phyloP scores from a whole-genome alignment of 2,329 filamentous ascomycete genomes.

The Blumeria graminis region DNA sequence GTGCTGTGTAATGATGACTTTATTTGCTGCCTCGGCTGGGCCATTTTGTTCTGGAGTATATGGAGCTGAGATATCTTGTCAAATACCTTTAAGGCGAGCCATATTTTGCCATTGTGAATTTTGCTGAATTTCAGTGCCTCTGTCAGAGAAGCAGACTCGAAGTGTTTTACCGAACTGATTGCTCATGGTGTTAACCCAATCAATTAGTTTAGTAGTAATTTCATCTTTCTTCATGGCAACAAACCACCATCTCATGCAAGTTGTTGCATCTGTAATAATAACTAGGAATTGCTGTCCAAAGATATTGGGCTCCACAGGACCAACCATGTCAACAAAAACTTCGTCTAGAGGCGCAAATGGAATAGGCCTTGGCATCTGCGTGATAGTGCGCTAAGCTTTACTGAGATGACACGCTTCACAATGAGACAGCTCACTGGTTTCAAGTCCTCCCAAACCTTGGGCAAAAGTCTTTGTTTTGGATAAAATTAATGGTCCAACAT shows the following conservation, averaged over 20 bases:
- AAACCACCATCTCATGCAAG: neutral
- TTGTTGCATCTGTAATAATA: constrained; percentile 1
- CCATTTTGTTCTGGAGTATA: neutral
- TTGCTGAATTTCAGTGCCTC: neutral
- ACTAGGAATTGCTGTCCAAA: neutral
- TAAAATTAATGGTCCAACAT: neutral
- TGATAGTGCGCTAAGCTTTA: neutral
- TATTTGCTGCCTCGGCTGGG: neutral
- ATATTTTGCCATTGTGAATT: neutral
- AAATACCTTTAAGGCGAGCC: neutral
- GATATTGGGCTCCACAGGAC: neutral
- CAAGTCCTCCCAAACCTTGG: neutral
- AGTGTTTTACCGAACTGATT: neutral
- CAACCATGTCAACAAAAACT: neutral
- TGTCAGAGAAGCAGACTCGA: neutral
- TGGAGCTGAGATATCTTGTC: neutral
- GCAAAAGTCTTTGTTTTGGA: neutral
- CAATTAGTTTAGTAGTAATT: neutral
- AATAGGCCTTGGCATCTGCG: neutral
- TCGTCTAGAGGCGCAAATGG: neutral
- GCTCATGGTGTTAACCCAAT: neutral
- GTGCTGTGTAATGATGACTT: neutral
- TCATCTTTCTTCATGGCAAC: neutral
- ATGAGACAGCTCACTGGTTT: neutral
- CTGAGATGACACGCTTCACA: neutral